These are phyloP conservation scores for Gossypium davidsonii DNA, from an alignment of 441 rosid species.

Conservation along the genomic window DNA sequence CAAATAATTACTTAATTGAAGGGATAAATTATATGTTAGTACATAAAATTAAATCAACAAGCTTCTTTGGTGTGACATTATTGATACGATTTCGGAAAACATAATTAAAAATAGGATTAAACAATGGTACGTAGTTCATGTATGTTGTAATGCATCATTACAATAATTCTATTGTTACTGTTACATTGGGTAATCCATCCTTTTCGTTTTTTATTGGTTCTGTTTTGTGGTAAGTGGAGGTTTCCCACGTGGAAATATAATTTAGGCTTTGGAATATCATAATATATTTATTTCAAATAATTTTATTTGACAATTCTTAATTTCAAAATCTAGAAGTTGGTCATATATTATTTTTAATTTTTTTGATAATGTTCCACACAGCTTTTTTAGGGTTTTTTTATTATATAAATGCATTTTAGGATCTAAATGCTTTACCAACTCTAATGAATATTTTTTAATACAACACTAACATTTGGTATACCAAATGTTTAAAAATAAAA, in stretches of 20 bases:
- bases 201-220: not conserved
- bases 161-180: not conserved
- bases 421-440: not conserved
- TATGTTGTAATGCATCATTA: not conserved
- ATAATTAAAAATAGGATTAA: not conserved
- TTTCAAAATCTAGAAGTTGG: too few relatives aligned
- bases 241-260: not conserved
- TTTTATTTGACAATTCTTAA: too few relatives aligned
- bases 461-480: not conserved
- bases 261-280: not conserved
- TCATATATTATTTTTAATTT: too few relatives aligned
- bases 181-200: not conserved
- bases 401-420: not conserved
- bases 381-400: too few relatives aligned
- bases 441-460: not conserved
- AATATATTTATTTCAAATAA: not conserved
- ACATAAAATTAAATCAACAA: too few relatives aligned
- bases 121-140: too few relatives aligned
- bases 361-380: too few relatives aligned
- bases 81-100: not conserved
- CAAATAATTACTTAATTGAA: not conserved
- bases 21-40: too few relatives aligned
- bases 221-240: not conserved
- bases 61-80: not conserved
- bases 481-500: not conserved